A percentile compares a stretch with the other conserved stretches of the same genome.
Conservation (phyloP, 768 basidiomycete species). For the Dentipellis sp. region DNA sequence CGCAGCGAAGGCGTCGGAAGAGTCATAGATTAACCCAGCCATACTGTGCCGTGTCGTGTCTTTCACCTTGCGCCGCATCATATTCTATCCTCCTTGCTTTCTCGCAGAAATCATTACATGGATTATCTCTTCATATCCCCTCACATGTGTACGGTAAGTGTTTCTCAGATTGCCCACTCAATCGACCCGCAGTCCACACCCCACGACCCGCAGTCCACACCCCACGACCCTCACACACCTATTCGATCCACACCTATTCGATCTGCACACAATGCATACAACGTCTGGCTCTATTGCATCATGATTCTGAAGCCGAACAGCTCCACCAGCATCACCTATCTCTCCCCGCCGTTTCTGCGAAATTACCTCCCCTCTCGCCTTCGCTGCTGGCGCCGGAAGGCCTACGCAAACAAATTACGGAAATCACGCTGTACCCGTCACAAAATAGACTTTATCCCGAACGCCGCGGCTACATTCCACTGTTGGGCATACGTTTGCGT, state of each 20-base stretch:
- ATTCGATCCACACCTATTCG: too few species aligned
- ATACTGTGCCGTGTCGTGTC: not conserved
- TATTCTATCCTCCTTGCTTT: not conserved
- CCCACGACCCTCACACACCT: too few species aligned
- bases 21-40: slow-evolving; percentile 4
- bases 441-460: not conserved
- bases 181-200: not conserved
- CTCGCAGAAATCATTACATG: not conserved
- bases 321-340: too few species aligned
- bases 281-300: too few species aligned
- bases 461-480: not conserved
- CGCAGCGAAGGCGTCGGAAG: slow-evolving; percentile 4
- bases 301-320: too few species aligned
- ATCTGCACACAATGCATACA: too few species aligned
- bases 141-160: not conserved
- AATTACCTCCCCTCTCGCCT: not conserved
- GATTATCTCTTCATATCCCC: not conserved
- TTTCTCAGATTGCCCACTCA: not conserved
- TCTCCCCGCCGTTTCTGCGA: too few species aligned
- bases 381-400: not conserved
- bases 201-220: not conserved
- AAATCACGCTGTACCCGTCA: not conserved
- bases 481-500: not conserved
- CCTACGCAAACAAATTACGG: not conserved
- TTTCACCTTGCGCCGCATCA: not conserved